Base-by-base conservation (phyloP, 352 stramenopile species). In the Phytophthora pluvialis region DNA sequence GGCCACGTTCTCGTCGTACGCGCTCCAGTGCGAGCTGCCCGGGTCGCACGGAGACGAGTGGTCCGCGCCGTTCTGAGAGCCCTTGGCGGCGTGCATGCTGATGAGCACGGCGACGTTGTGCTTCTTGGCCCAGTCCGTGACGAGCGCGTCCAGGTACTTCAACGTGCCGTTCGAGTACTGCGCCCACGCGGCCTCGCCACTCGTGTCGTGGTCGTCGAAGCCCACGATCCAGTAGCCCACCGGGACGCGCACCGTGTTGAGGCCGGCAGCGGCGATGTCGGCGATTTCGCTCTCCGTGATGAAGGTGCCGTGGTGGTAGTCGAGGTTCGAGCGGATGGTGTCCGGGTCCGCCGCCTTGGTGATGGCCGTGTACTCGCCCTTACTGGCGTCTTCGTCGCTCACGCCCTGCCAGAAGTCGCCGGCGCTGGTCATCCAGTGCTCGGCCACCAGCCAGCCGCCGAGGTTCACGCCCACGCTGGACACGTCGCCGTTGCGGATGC, bases 171-270 rank as follows among this genome's bases (percentile, higher is more conserved):
- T 64, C 2, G 79, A 55, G 53, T 79, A 90, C 15, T 74, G 62
- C n/a, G 64, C 18, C 75, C 80, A 91, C 47, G 79, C 76, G 1
- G 60, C 57, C 10, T 55, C 15, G 18, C 67, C 56, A 5, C 61
- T 78, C 3, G 60, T 56, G 48, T 89, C 80, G 53, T 89, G 35
- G 38, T 83, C 25, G 69, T 90, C 77, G 45, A 82, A 90, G 48
- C 81, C 81, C 0, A 78, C 55, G 70, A 94, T 93, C 83, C 82
- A 94, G 70, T 90, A 92, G n/a, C 86, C 86, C 3, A 94, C 69
- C 0, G 86, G 86, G 21, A 94, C 82, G 10, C 83, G 83, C 35
- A 94, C 83, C 4, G 83, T 93, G 67, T 94, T 93, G 62, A 94
- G 69, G 1, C 83, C 80, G 12, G 77, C 64, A 3, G 52, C 62